Evolutionary conservation across 441 rosid species (phyloP).

Genomic region (Bocquillonia castaneifolia): DNA sequence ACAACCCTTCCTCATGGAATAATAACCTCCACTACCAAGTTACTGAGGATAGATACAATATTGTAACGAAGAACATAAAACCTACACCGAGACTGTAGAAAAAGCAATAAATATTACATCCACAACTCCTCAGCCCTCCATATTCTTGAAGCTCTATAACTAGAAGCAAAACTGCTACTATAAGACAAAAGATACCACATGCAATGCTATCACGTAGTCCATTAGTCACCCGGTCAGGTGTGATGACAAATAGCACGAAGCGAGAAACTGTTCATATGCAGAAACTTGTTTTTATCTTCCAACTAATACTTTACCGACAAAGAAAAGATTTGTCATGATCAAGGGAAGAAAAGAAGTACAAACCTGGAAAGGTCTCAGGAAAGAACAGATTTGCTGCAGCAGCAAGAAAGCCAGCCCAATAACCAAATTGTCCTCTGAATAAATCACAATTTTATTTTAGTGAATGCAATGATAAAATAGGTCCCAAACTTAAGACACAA

Average conservation of each 20-base stretch:
- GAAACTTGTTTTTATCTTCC: neutral
- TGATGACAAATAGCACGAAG: constrained; percentile 39
- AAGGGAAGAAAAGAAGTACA: neutral
- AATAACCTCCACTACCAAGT: constrained; percentile 12
- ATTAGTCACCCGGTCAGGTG: constrained; percentile 36
- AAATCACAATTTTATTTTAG: constrained; percentile 4
- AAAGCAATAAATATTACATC: constrained; percentile 26
- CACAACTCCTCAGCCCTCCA: constrained; percentile 23
- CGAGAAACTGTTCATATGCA: constrained; percentile 32
- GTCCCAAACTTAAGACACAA: constrained; percentile 2
- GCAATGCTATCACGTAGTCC: constrained; percentile 37
- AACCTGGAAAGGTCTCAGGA: constrained; percentile 44
- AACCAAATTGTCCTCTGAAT: constrained; percentile 50
- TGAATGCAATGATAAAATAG: neutral
- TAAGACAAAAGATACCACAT: constrained; percentile 38
- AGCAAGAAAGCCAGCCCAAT: constrained; percentile 47
- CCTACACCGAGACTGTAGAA: constrained; percentile 28
- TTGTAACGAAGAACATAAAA: constrained; percentile 33
- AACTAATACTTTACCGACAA: neutral
- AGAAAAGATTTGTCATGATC: neutral
- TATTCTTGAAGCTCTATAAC: constrained; percentile 30
- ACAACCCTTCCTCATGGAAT: neutral
- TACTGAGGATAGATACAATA: constrained; percentile 29
- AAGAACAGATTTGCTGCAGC: constrained; percentile 34
- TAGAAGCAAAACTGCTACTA: constrained; percentile 25